phyloP scores from a whole-genome alignment of 768 basidiomycete genomes.

The Symmetrospora coprosmae region DNA sequence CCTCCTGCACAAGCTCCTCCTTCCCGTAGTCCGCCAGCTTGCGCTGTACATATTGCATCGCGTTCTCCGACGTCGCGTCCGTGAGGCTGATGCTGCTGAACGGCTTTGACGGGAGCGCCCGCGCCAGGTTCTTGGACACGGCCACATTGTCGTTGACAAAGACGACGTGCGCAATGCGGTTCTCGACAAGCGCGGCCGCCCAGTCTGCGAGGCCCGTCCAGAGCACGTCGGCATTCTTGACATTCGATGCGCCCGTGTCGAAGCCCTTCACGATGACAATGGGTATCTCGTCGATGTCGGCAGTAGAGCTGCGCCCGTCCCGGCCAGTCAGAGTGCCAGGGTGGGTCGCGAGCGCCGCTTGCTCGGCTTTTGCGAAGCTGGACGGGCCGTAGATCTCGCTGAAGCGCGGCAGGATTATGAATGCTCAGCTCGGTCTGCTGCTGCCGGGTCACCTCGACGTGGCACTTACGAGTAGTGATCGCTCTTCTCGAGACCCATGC shows the following conservation, averaged over 20 bases:
- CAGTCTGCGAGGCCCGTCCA: conserved; percentile 64
- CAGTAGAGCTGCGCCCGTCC: conserved; percentile 16
- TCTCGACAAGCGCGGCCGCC: conserved; percentile 68
- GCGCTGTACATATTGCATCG: conserved; percentile 64
- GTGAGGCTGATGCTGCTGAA: conserved; percentile 61
- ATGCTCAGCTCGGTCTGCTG: too few species aligned
- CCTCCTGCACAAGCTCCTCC: conserved; percentile 3
- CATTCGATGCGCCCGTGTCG: conserved; percentile 43
- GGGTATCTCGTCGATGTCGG: conserved; percentile 52
- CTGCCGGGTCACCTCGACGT: too few species aligned
- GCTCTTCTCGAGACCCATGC: conserved; percentile 70
- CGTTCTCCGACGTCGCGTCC: conserved; percentile 69
- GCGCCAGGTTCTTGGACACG: conserved; percentile 66
- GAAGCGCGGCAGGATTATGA: too few species aligned
- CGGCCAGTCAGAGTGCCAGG: neutral
- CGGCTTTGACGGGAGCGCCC: conserved; percentile 73
- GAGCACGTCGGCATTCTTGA: conserved; percentile 36
- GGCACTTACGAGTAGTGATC: too few species aligned
- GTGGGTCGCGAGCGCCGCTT: neutral
- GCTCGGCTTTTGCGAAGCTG: neutral
- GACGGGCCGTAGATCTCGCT: conserved; percentile 11
- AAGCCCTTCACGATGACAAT: conserved; percentile 55
- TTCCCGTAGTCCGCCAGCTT: conserved; percentile 48
- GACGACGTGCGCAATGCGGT: conserved; percentile 80
- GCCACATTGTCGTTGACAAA: conserved; percentile 81